A percentile compares a stretch with the other conserved stretches of the same genome.
Evolutionary conservation across 2,329 filamentous ascomycete genomes (phyloP).

Genomic region (Hirsutella minnesotensis): DNA sequence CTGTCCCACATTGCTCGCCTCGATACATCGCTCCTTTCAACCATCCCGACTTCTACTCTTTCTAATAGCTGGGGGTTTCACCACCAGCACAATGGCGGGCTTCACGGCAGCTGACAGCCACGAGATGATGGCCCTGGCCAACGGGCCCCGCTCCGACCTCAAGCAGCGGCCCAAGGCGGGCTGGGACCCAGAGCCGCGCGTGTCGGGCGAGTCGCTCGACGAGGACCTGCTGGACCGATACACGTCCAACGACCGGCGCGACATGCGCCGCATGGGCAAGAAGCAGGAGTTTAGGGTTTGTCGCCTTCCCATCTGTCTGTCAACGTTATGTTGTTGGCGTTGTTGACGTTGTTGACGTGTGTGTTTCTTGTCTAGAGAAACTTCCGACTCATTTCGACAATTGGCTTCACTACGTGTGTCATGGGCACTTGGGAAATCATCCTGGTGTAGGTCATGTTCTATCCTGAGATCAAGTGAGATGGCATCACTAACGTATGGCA

Average conservation of each 20-base stretch:
- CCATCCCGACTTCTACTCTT: not conserved
- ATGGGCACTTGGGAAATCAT: slow-evolving; percentile 32
- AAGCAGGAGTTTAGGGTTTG: slow-evolving; percentile 7
- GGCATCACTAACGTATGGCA: slow-evolving; percentile 14
- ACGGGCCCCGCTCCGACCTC: not conserved
- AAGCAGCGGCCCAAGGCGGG: not conserved
- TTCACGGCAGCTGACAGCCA: not conserved
- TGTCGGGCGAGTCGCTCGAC: not conserved
- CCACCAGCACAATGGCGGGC: not conserved
- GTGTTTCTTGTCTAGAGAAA: too few species aligned
- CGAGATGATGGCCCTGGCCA: not conserved
- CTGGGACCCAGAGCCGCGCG: not conserved
- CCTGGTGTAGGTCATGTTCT: slow-evolving; percentile 18
- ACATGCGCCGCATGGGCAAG: slow-evolving; percentile 13
- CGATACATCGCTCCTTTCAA: too few species aligned
- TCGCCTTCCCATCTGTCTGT: too few species aligned
- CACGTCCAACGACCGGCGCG: slow-evolving; percentile 7
- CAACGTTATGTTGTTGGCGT: too few species aligned
- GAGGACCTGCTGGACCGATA: slow-evolving; percentile 6
- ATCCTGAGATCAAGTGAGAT: too few species aligned
- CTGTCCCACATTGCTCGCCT: too few species aligned
- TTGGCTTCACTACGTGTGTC: slow-evolving; percentile 34
- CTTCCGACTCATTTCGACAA: slow-evolving; percentile 32
- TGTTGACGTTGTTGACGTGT: too few species aligned
- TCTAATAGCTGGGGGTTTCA: too few species aligned